Base-by-base conservation (phyloP, 192 early-diverging fungal species). In the Backusella macrospora region DNA sequence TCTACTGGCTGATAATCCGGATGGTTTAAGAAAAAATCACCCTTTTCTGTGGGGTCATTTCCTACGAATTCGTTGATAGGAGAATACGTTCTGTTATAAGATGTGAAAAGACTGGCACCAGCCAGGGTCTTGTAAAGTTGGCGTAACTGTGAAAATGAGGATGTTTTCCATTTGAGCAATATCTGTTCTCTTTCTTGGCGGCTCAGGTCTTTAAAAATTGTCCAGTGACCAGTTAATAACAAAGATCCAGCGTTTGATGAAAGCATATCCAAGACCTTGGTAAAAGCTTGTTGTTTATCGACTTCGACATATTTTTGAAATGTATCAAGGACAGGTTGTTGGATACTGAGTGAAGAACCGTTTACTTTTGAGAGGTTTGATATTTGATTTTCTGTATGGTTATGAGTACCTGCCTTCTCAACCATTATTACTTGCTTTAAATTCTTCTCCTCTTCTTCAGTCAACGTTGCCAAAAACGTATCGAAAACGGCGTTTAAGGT, bases 21-120 rank as follows among this genome's bases (percentile, higher is more conserved):
- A 37, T 68, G 67, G 4, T 44, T 68, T 0, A 6, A 4, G 26
- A 68, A 29, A 29, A 47, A 68, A 12, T 23, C 44, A 47, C n/a
- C 29, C 1, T 86, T 86, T 63, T 84, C 82, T 15, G 78, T 34
- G 1, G 87, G 86, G 18, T 85, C 85, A 52, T 91, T 91, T 23
- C 84, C 83, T 16, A 92, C 78, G 0, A 78, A 81, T 9, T 72
- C 42, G 14, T 21, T 23, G 15, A 68, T 45, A 0, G 77, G 73
- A 62, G 75, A 63, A 21, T 66, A 26, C 3, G 37, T 29, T 14
- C 10, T 18, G 6, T 15, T 72, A 75, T 82, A 86, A 14, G 70
- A 34, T 38, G 47, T 49, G 18, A 73, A 63, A 6, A 65, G 9
- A 14, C 70, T 38, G 23, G 87, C 43, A 10, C 42, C 52, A 13